A percentile compares a stretch with the other conserved stretches of the same genome.
phyloP scores from a whole-genome alignment of 805 yeast genomes.

The Komagataella ulmi region DNA sequence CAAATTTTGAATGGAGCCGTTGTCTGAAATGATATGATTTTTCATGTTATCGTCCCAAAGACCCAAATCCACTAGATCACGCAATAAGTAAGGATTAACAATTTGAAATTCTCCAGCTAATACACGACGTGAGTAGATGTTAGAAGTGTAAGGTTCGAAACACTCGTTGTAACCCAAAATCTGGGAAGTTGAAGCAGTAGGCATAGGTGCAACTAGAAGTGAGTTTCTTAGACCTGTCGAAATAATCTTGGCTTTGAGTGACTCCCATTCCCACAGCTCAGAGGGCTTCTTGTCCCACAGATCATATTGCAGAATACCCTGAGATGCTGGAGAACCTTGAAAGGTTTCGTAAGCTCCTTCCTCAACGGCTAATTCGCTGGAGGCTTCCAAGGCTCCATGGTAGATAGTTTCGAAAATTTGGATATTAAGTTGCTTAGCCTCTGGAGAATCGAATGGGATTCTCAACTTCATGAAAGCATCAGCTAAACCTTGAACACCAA shows the following conservation, averaged over 20 bases:
- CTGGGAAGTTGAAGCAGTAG: slow-evolving; percentile 55
- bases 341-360: slow-evolving; percentile 39
- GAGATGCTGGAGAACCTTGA: slow-evolving; percentile 46
- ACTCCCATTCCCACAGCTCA: slow-evolving; percentile 45
- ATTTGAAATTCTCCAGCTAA: slow-evolving; percentile 54
- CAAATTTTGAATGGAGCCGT: slow-evolving; percentile 44
- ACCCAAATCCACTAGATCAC: slow-evolving; percentile 45
- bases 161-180: slow-evolving; percentile 50
- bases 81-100: slow-evolving; percentile 44
- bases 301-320: slow-evolving; percentile 44
- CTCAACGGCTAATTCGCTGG: slow-evolving; percentile 35
- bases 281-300: slow-evolving; percentile 48
- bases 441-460: slow-evolving; percentile 43
- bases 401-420: slow-evolving; percentile 51
- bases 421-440: slow-evolving; percentile 41
- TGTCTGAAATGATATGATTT: slow-evolving; percentile 38
- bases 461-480: slow-evolving; percentile 44
- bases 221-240: slow-evolving; percentile 44
- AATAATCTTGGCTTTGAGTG: slow-evolving; percentile 32
- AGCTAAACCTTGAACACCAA: slow-evolving; percentile 54
- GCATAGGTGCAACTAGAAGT: slow-evolving; percentile 51
- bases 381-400: slow-evolving; percentile 46
- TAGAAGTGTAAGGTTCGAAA: slow-evolving; percentile 51
- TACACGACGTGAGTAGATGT: slow-evolving; percentile 50
- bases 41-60: slow-evolving; percentile 47